Evolutionary conservation across 495 filamentous ascomycete species (phyloP), one percentile per base, ranked within the genome.

Genomic region (Physcia stellaris): DNA sequence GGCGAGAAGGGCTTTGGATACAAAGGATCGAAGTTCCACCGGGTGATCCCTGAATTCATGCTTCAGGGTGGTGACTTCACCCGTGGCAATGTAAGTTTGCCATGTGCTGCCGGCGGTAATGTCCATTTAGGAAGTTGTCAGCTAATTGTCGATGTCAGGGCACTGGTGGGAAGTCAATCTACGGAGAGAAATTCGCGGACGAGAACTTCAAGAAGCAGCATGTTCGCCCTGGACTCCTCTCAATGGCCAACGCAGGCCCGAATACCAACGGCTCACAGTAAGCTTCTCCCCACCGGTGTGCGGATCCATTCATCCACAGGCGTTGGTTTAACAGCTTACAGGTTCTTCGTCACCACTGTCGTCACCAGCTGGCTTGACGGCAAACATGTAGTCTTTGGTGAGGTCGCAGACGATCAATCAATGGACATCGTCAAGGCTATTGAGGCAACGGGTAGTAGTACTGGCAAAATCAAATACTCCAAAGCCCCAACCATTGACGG

Each of bases 61-160:
- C 83, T 95, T 59, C 90, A 99, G 65, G 90, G 90, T 52, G 90
- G 90, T 62, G 90, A 99, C 64, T 99, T 96, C 70, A 99, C 90
- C 43, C 78, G 74, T 43, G 77, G 77, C 57, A 88, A 99, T 58
- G 84, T 87, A 58, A 63, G 79, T 64, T 30, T 16, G 24, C 32
- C 1, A 20, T 23, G 10, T 1, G 17, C 17, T 2, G 4, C 18
- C 2, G 23, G 16, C 6, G 24, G 15, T 21, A 15, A 6, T 4
- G 9, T 17, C 2, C 6, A 32, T 17, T 13, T 10, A 6, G 4
- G 6, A n/a, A 22, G 4, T 15, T 18, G 27, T 37, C 16, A 46
- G 16, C 3, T 32, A 13, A n/a, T n/a, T n/a, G n/a, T n/a, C 32
- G 43, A 9, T 6, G 39, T 36, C 41, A 68, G 61, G 73, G 90